Base-by-base conservation (phyloP, 2,329 filamentous ascomycete species). In the Sclerotinia minor region DNA sequence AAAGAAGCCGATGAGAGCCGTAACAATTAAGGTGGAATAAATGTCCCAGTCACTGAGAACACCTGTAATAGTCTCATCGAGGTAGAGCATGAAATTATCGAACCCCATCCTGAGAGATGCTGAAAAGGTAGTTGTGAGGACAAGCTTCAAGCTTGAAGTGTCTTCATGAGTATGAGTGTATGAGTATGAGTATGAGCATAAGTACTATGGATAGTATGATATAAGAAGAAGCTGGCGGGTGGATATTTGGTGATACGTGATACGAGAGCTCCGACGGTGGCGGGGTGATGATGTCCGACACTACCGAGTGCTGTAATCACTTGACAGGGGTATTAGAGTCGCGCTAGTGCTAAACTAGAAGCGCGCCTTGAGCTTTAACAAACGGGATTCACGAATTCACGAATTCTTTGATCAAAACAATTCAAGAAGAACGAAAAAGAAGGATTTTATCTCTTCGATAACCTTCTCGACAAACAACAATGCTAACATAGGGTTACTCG, bases 21-120 rank as follows among this genome's bases (percentile, higher is more conserved):
- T 85, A 57, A 87, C 84, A 71, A 99, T 83, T 53, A 87, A 76
- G 3, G 91, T 95, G 41, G 92, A 92, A 81, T 90, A 91, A 72
- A 85, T 80, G 78, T 95, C 92, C 93, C 94, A 97, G 79, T 92
- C 89, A 49, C 87, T 84, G 67, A 96, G 81, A 64, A 94, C 79
- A 70, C 85, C 83, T 64, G 88, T 87, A 71, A 96, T 81, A 76
- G 86, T 82, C 73, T 87, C 83, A 80, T 97, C 93, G 73, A 96
- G 81, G 79, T 86, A 84, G 75, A 88, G 83, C 76, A 92, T 78
- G 58, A 88, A 68, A 70, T 82, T 82, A 73, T 87, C 83, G 77
- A 68, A 71, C 47, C 74, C 71, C 75, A 77, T 76, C 64, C 41
- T 75, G 71, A 52, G 29, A 55, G 53, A 68, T 55, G 4, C 21